Percentiles rank a stretch among this genome's conserved stretches.
These are phyloP conservation scores for Xylaria cubensis DNA, from an alignment of 495 filamentous ascomycete species.

Conservation along the genomic window DNA sequence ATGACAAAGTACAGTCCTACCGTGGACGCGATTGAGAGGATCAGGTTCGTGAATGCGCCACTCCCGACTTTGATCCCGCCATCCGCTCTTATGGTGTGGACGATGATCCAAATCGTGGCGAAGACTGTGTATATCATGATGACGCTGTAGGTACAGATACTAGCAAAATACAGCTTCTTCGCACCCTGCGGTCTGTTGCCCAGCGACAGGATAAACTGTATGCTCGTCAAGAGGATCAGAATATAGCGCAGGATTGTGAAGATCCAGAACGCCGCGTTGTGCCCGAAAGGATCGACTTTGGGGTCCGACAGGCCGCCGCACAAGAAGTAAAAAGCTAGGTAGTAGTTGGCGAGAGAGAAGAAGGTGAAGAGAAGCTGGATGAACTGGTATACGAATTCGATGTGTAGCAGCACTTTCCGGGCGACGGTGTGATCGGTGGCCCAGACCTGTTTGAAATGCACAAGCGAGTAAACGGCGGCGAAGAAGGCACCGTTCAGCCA, in stretches of 20 bases:
- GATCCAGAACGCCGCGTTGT: conserved; percentile 81
- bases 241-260: conserved; percentile 86
- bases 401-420: conserved; percentile 89
- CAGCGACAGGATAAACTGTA: conserved; percentile 98
- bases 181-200: conserved; percentile 98
- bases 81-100: conserved; percentile 68
- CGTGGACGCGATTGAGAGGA: conserved; percentile 87
- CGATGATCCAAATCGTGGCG: conserved; percentile 83
- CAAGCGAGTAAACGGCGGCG: conserved; percentile 94
- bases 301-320: conserved; percentile 89
- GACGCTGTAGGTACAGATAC: conserved; percentile 84
- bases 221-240: conserved; percentile 84
- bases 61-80: conserved; percentile 70
- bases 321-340: conserved; percentile 98
- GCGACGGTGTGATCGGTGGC: conserved; percentile 86
- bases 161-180: conserved; percentile 85
- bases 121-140: conserved; percentile 98
- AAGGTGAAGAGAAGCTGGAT: conserved; percentile 92
- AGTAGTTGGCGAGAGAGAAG: conserved; percentile 98
- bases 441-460: conserved; percentile 95
- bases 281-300: conserved; percentile 85
- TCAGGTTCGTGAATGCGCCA: conserved; percentile 92
- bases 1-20: conserved; percentile 95
- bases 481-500: conserved; percentile 99
- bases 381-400: conserved; percentile 97